Conservation (phyloP, 495 filamentous ascomycete genomes). For the Evansstolkia leycettana region DNA sequence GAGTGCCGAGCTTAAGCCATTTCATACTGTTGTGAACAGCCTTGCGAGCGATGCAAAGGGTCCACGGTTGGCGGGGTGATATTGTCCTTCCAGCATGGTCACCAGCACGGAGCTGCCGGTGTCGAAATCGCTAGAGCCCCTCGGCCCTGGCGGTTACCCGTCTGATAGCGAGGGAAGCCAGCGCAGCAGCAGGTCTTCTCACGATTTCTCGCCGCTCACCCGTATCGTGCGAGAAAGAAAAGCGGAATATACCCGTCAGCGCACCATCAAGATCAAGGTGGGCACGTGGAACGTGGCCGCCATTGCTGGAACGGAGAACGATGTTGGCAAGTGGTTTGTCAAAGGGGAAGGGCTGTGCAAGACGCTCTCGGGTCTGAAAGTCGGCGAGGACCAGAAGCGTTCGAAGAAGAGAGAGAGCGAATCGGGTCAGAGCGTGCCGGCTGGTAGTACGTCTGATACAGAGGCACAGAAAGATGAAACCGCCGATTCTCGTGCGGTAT, state of each 20-base stretch:
- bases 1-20: too few relatives aligned
- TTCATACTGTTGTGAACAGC: too few relatives aligned
- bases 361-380: slow-evolving; percentile 37
- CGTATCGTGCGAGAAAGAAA: slow-evolving; percentile 57
- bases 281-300: slow-evolving; percentile 94
- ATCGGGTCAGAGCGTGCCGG: background rate
- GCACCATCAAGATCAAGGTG: slow-evolving; percentile 66
- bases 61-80: background rate
- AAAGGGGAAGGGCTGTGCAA: slow-evolving; percentile 57
- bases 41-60: too few relatives aligned
- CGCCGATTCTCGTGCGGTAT: slow-evolving; percentile 5
- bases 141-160: slow-evolving; percentile 6
- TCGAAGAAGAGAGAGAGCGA: slow-evolving; percentile 2
- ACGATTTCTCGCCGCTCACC: slow-evolving; percentile 35
- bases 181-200: slow-evolving; percentile 3
- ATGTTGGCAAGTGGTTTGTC: slow-evolving; percentile 78
- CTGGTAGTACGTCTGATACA: background rate
- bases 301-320: slow-evolving; percentile 68
- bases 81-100: slow-evolving; percentile 7
- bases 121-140: background rate
- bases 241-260: slow-evolving; percentile 61
- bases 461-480: slow-evolving; percentile 14
- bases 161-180: slow-evolving; percentile 11
- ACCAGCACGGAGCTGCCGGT: background rate
- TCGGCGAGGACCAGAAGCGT: slow-evolving; percentile 19